A percentile compares a stretch with the other conserved stretches of the same genome.
phyloP scores from a whole-genome alignment of 169 alveolate species.

The Plasmodium cynomolgi region DNA sequence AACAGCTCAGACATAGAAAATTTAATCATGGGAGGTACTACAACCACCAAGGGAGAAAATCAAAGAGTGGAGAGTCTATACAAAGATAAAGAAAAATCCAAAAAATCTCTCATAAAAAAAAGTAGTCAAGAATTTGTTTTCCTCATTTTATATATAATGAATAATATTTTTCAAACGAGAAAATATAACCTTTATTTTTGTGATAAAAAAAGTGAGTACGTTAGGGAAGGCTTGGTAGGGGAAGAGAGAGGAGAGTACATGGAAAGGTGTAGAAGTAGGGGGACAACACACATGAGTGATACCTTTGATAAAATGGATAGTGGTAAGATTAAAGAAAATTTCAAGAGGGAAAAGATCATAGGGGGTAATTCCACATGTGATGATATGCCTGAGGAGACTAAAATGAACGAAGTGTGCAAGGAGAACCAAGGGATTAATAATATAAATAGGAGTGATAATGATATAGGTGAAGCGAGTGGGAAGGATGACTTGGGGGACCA shows the following conservation, averaged over 20 bases:
- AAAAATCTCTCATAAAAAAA: constrained; percentile 25
- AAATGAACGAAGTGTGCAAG: constrained; percentile 1
- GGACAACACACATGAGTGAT: neutral
- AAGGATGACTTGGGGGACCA: neutral
- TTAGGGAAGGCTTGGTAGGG: neutral
- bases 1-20: constrained; percentile 66
- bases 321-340: neutral
- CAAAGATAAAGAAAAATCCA: constrained; percentile 28
- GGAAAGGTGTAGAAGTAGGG: neutral
- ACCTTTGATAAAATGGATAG: neutral
- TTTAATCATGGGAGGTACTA: neutral
- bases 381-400: neutral
- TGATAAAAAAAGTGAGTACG: constrained; percentile 6
- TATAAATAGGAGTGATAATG: neutral
- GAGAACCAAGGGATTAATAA: neutral
- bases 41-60: neutral
- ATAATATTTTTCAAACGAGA: constrained; percentile 38
- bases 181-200: constrained; percentile 54
- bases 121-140: constrained; percentile 32
- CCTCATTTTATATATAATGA: constrained; percentile 44
- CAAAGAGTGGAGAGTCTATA: neutral
- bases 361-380: neutral
- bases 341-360: neutral
- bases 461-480: neutral
- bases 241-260: neutral